phyloP scores from a whole-genome alignment of 2,329 filamentous ascomycete genomes.

The Achaetomium macrosporum region DNA sequence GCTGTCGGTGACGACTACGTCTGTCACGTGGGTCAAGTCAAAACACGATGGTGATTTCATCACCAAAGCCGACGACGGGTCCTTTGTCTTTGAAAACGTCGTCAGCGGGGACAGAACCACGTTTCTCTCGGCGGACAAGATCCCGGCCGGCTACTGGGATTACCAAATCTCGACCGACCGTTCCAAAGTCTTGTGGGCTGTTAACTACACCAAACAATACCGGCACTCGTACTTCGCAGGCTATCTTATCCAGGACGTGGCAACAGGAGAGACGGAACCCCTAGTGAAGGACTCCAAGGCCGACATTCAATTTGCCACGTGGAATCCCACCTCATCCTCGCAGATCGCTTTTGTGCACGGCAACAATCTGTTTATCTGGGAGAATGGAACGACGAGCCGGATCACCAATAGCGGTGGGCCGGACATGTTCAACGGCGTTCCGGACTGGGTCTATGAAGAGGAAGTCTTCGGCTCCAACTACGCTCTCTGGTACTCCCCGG shows the following conservation, averaged over 20 bases:
- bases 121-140: slow-evolving; percentile 52
- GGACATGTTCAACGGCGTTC: slow-evolving; percentile 58
- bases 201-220: slow-evolving; percentile 64
- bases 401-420: slow-evolving; percentile 56
- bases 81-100: slow-evolving; percentile 57
- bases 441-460: slow-evolving; percentile 60
- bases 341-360: slow-evolving; percentile 58
- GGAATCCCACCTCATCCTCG: slow-evolving; percentile 50
- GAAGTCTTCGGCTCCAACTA: slow-evolving; percentile 48
- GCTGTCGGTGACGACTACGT: slow-evolving; percentile 42
- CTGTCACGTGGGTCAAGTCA: slow-evolving; percentile 52
- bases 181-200: slow-evolving; percentile 53
- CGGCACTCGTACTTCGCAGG: slow-evolving; percentile 63
- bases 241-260: slow-evolving; percentile 58
- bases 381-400: slow-evolving; percentile 47
- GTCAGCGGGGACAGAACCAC: slow-evolving; percentile 50
- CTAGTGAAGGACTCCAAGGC: slow-evolving; percentile 54
- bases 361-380: slow-evolving; percentile 59
- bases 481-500: slow-evolving; percentile 52
- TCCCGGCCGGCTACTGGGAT: slow-evolving; percentile 49
- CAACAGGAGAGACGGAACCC: slow-evolving; percentile 47
- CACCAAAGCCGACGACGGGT: slow-evolving; percentile 42
- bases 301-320: slow-evolving; percentile 63
- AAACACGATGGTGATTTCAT: slow-evolving; percentile 59
- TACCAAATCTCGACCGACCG: slow-evolving; percentile 59